A percentile compares a stretch with the other conserved stretches of the same genome.
These are phyloP conservation scores for Saccharomyces hybrid DNA, from an alignment of 1,139 yeast genomes.

Conservation along the genomic window DNA sequence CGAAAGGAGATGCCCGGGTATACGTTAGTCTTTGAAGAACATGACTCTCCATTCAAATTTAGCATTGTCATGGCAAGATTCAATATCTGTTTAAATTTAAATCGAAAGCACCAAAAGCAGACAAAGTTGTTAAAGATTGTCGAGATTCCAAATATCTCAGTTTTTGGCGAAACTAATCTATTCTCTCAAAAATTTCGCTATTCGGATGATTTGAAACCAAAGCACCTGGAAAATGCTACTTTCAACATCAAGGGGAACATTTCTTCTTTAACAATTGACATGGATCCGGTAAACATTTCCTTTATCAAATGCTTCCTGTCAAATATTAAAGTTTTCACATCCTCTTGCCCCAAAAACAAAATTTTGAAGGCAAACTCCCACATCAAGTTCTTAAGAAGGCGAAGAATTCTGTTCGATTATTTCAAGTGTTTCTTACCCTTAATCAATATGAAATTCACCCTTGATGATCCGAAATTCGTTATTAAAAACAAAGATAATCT, in stretches of 20 bases:
- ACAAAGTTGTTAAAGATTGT: constrained; percentile 35
- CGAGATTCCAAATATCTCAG: constrained; percentile 45
- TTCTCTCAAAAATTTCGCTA: constrained; percentile 39
- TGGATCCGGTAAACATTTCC: constrained; percentile 33
- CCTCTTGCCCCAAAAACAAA: constrained; percentile 14
- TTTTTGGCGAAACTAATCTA: constrained; percentile 49
- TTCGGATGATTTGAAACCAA: constrained; percentile 28
- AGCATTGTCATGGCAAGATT: constrained; percentile 37
- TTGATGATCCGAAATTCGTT: constrained; percentile 29
- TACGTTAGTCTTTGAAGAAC: constrained; percentile 44
- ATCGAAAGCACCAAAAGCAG: constrained; percentile 18
- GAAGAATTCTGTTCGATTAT: constrained; percentile 16
- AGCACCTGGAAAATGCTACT: constrained; percentile 40
- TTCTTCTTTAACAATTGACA: constrained; percentile 37
- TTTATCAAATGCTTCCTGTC: constrained; percentile 28
- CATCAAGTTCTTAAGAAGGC: constrained; percentile 5
- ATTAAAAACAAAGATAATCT: constrained; percentile 22
- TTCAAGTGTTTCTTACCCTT: constrained; percentile 26
- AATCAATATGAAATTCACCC: constrained; percentile 24
- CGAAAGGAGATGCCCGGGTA: constrained; percentile 45
- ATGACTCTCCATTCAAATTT: constrained; percentile 48
- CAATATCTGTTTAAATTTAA: constrained; percentile 37
- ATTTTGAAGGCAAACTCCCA: constrained; percentile 5
- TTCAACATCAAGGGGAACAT: constrained; percentile 45
- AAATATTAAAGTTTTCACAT: constrained; percentile 24